Conservation (phyloP, 2,329 filamentous ascomycete species). For the Aspergillus awamori region DNA sequence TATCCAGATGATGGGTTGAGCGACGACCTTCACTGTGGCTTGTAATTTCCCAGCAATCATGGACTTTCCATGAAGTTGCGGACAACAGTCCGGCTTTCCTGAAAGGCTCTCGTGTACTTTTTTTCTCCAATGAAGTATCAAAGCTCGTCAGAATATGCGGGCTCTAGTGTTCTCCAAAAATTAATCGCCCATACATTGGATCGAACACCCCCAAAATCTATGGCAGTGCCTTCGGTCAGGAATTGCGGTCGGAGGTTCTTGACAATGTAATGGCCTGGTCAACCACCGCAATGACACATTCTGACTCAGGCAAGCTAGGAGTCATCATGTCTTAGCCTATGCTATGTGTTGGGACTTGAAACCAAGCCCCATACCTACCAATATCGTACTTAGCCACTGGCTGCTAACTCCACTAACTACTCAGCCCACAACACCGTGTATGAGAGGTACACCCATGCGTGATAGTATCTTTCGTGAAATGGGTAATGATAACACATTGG, state of each 20-base stretch:
- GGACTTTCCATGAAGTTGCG: conserved; percentile 9
- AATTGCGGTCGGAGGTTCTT: background rate
- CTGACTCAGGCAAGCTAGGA: background rate
- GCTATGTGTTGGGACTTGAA: background rate
- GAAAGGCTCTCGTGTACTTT: background rate
- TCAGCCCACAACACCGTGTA: background rate
- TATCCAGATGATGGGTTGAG: conserved; percentile 7
- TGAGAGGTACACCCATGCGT: background rate
- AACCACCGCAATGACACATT: conserved; percentile 18
- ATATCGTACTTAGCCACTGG: background rate
- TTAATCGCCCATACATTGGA: background rate
- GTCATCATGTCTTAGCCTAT: background rate
- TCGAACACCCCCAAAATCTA: background rate
- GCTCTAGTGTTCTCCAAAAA: background rate
- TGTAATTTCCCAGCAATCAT: conserved; percentile 20
- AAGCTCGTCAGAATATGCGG: background rate
- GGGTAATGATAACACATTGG: background rate
- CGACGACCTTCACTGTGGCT: background rate
- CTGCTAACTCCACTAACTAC: background rate
- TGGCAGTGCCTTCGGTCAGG: background rate
- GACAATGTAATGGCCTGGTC: conserved; percentile 6
- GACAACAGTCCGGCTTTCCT: background rate
- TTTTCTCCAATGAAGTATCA: background rate
- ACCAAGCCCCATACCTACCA: background rate
- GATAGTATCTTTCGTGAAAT: background rate